Conservation (phyloP, 495 filamentous ascomycete genomes). For the Achaetomiella virescens region DNA sequence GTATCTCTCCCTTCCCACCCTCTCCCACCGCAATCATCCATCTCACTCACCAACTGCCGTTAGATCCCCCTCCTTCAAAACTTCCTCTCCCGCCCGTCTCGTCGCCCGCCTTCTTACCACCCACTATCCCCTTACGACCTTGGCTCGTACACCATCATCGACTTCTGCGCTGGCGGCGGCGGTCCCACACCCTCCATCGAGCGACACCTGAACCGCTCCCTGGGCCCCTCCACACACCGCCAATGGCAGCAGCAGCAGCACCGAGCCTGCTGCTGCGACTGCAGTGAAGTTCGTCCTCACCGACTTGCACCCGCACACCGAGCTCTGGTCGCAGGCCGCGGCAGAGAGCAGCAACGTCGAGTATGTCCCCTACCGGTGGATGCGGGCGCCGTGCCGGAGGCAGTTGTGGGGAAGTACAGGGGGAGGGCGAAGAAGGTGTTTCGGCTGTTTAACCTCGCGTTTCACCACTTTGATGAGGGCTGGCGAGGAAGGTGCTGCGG, state of each 20-base stretch:
- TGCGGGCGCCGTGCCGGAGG: constrained; percentile 48
- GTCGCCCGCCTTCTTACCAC: constrained; percentile 43
- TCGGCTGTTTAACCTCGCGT: constrained; percentile 64
- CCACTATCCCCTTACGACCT: constrained; percentile 34
- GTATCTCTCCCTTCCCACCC: constrained; percentile 4
- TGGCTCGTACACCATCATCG: constrained; percentile 51
- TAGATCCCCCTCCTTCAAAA: constrained; percentile 41
- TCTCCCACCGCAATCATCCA: neutral
- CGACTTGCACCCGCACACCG: constrained; percentile 61
- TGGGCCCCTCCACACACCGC: constrained; percentile 13
- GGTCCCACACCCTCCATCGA: constrained; percentile 63
- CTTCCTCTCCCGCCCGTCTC: constrained; percentile 38
- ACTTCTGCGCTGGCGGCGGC: constrained; percentile 70
- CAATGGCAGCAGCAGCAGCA: neutral
- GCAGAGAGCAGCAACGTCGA: constrained; percentile 44
- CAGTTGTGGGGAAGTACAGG: constrained; percentile 32
- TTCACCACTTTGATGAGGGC: constrained; percentile 68
- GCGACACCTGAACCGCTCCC: constrained; percentile 44
- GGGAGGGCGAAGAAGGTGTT: constrained; percentile 45
- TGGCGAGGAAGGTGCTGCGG: constrained; percentile 51
- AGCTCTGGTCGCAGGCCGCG: constrained; percentile 52
- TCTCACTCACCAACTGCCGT: neutral
- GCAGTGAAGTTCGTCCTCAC: constrained; percentile 63
- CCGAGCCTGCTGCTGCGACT: too few species aligned
- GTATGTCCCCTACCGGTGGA: constrained; percentile 56